phyloP scores from a whole-genome alignment of 805 yeast species.

The Zygoascus tannicola region DNA sequence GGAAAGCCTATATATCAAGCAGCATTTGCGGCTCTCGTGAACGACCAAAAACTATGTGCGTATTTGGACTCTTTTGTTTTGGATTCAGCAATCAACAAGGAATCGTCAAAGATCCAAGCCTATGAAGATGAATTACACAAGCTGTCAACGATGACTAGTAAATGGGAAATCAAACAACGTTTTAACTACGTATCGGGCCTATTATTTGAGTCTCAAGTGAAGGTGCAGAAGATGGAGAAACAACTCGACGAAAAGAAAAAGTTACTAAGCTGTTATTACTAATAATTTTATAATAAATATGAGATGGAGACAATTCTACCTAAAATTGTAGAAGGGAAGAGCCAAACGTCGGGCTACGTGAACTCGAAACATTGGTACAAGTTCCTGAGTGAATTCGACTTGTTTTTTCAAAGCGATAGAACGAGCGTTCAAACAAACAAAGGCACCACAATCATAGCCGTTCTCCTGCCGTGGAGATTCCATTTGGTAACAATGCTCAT shows the following conservation, averaged over 20 bases:
- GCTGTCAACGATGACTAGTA: constrained; percentile 40
- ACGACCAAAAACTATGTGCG: constrained; percentile 46
- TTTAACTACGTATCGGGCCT: constrained; percentile 58
- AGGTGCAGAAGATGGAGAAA: constrained; percentile 40
- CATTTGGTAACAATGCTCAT: constrained; percentile 14
- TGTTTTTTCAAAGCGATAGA: constrained; percentile 44
- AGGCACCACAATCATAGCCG: constrained; percentile 94
- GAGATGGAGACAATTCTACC: background rate
- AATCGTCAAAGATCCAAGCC: constrained; percentile 50
- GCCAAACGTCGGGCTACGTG: no score
- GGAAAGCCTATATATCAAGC: constrained; percentile 80
- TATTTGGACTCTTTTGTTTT: constrained; percentile 58
- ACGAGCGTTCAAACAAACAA: constrained; percentile 69
- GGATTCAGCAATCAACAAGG: constrained; percentile 45
- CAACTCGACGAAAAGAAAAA: constrained; percentile 19
- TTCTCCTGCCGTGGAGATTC: constrained; percentile 79
- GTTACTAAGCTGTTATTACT: constrained; percentile 5
- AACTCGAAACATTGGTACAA: no score
- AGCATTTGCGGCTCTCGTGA: constrained; percentile 60
- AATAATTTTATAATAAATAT: background rate
- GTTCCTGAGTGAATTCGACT: constrained; percentile 39
- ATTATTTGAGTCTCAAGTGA: constrained; percentile 50
- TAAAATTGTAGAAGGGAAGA: background rate
- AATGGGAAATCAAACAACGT: constrained; percentile 51
- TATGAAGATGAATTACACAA: constrained; percentile 65